Conservation (phyloP, 495 filamentous ascomycete genomes). For the Penicillium riverlandense region DNA sequence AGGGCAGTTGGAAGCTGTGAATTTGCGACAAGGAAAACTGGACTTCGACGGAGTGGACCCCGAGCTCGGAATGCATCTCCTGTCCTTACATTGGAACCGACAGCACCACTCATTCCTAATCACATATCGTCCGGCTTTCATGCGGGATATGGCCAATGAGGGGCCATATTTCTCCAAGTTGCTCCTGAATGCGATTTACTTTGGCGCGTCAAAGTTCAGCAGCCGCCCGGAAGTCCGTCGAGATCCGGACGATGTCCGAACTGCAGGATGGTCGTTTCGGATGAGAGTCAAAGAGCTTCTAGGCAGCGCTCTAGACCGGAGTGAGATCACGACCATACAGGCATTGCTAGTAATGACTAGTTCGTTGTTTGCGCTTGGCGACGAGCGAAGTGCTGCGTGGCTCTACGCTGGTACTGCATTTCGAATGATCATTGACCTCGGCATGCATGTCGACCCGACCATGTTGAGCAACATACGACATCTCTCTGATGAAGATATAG, state of each 20-base stretch:
- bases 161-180: slow-evolving; percentile 42
- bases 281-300: slow-evolving; percentile 33
- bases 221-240: slow-evolving; percentile 20
- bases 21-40: slow-evolving; percentile 17
- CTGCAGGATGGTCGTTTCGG: slow-evolving; percentile 29
- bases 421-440: slow-evolving; percentile 41
- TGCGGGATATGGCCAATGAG: slow-evolving; percentile 27
- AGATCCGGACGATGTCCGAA: slow-evolving; percentile 25
- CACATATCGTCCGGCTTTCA: slow-evolving; percentile 24
- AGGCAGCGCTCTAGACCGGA: slow-evolving; percentile 27
- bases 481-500: slow-evolving; percentile 30
- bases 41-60: slow-evolving; percentile 39
- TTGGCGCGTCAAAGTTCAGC: slow-evolving; percentile 30
- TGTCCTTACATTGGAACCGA: slow-evolving; percentile 33
- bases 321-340: slow-evolving; percentile 39
- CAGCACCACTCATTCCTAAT: slow-evolving; percentile 27
- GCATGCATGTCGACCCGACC: slow-evolving; percentile 28
- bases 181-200: slow-evolving; percentile 41
- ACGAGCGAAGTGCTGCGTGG: slow-evolving; percentile 39
- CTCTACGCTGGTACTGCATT: slow-evolving; percentile 38
- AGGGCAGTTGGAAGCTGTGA: slow-evolving; percentile 24
- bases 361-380: slow-evolving; percentile 28
- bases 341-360: slow-evolving; percentile 35
- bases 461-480: slow-evolving; percentile 1
- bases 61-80: slow-evolving; percentile 31